Conservation (phyloP, 1,284 basidiomycete species). For the Ceratobasidium sp. region DNA sequence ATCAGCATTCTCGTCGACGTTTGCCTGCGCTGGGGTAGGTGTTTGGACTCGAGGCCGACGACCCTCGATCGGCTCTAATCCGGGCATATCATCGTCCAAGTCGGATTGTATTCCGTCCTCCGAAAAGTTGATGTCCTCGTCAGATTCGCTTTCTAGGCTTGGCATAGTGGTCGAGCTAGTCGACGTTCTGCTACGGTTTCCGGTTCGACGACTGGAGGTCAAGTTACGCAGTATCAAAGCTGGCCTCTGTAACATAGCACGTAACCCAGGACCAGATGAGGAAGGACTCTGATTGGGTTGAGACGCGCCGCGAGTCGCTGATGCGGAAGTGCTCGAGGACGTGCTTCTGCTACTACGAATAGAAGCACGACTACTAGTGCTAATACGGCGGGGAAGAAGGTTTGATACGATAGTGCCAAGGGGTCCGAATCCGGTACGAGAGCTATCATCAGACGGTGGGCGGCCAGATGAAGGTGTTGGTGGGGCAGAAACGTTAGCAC, state of each 20-base stretch:
- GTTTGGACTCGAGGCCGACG: background rate
- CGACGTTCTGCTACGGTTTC: background rate
- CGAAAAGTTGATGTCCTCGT: background rate
- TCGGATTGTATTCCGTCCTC: constrained; percentile 8
- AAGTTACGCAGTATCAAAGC: constrained; percentile 6
- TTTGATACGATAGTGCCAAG: constrained; percentile 20
- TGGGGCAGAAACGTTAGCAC: background rate
- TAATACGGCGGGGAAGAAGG: constrained; percentile 20
- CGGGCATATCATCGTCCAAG: constrained; percentile 27
- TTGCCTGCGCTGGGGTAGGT: background rate
- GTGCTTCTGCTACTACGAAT: constrained; percentile 2
- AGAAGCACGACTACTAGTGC: background rate
- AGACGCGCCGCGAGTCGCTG: background rate
- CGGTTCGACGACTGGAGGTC: background rate
- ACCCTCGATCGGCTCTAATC: constrained; percentile 12
- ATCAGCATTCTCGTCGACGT: background rate
- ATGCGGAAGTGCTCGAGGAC: background rate
- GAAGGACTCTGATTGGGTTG: background rate
- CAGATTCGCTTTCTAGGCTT: constrained; percentile 12
- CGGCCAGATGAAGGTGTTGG: background rate
- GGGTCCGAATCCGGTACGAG: constrained; percentile 2
- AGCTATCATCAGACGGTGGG: background rate
- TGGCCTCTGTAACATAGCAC: constrained; percentile 14
- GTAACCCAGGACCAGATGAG: background rate
- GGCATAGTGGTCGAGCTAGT: constrained; percentile 16